A percentile compares a stretch with the other conserved stretches of the same genome.
phyloP scores from a whole-genome alignment of 768 basidiomycete species.

The Lactifluus pinguis region DNA sequence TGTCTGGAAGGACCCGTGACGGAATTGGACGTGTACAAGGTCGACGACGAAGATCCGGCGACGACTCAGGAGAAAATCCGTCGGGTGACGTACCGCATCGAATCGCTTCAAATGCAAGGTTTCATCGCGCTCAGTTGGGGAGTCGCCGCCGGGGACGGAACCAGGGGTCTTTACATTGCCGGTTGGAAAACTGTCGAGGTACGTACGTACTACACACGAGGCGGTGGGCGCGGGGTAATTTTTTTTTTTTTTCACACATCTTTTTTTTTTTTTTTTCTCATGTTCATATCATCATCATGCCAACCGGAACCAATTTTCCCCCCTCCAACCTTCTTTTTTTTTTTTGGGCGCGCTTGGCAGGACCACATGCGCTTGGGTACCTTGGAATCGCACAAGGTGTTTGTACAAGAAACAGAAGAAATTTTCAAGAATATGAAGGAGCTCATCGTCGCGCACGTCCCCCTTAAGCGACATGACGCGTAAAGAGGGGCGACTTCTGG shows the following conservation, averaged over 20 bases:
- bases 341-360: background rate
- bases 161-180: background rate
- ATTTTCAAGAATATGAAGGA: background rate
- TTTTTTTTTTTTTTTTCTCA: too few species aligned
- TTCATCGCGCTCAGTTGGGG: background rate
- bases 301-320: too few species aligned
- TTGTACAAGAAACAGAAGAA: background rate
- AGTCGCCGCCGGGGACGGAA: background rate
- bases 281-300: too few species aligned
- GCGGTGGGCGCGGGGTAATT: too few species aligned
- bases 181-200: constrained; percentile 10
- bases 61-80: background rate
- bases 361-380: constrained; percentile 9
- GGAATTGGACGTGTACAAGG: background rate
- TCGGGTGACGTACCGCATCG: background rate
- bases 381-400: background rate
- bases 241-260: too few species aligned
- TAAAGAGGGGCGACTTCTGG: too few species aligned
- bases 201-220: background rate
- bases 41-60: background rate
- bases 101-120: background rate
- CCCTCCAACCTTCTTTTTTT: too few species aligned
- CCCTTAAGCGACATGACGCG: background rate
- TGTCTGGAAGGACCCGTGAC: background rate
- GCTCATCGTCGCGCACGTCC: background rate